Evolutionary conservation across 345 rosid species (phyloP).

Genomic region (Corymbia maculata): DNA sequence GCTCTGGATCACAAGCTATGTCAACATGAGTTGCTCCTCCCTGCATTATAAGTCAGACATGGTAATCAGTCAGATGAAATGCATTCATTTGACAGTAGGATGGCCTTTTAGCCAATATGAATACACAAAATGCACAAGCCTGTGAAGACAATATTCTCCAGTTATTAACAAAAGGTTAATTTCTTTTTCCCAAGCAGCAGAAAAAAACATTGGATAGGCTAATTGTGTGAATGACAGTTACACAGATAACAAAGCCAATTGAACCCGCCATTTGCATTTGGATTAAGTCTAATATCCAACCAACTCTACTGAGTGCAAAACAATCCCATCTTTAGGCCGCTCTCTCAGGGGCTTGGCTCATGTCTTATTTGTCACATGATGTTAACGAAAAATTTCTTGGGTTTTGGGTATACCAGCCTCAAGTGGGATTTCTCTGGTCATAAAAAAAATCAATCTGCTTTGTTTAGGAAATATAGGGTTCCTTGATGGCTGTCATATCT

Average conservation of each 20-base stretch:
- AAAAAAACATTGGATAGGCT: not conserved
- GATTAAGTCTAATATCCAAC: not conserved
- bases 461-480: not conserved
- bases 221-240: not conserved
- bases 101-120: not conserved
- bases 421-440: not conserved
- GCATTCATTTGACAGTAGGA: not conserved
- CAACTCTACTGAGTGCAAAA: not conserved
- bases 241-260: not conserved
- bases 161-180: not conserved
- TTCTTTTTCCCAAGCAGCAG: not conserved
- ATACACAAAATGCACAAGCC: not conserved
- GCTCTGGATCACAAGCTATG: constrained; percentile 56
- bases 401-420: not conserved
- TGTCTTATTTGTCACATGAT: not conserved
- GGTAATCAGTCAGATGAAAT: not conserved
- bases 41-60: not conserved
- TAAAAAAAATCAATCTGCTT: not conserved
- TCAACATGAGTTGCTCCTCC: constrained; percentile 73
- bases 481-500: not conserved
- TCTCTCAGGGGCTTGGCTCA: not conserved
- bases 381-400: not conserved
- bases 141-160: not conserved
- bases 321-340: not conserved
- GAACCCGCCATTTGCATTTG: not conserved